These are phyloP conservation scores for Microdochium trichocladiopsis DNA, from an alignment of 2,329 filamentous ascomycete genomes.

Conservation along the genomic window DNA sequence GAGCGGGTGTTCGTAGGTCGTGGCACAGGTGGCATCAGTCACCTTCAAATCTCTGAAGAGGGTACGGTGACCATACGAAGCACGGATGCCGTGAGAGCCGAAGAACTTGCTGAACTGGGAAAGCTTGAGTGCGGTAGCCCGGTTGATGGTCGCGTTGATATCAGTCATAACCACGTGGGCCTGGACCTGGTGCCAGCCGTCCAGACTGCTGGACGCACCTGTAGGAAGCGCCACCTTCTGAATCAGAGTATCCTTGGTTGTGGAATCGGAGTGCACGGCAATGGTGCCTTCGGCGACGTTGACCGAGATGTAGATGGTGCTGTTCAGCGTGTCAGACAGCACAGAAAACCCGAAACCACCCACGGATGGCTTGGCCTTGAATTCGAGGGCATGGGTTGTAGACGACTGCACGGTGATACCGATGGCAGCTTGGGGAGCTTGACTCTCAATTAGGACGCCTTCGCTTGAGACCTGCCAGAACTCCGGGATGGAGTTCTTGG, in stretches of 20 bases:
- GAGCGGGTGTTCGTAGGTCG: slow-evolving; percentile 15
- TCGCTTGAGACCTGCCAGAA: too few species aligned
- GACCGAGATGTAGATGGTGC: slow-evolving; percentile 19
- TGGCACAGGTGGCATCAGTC: slow-evolving; percentile 2
- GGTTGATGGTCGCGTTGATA: slow-evolving; percentile 11
- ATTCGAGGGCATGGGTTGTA: slow-evolving; percentile 11
- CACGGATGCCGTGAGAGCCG: slow-evolving; percentile 22
- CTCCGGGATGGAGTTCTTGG: slow-evolving; percentile 14
- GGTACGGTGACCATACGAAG: slow-evolving; percentile 19
- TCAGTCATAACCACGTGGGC: slow-evolving; percentile 9
- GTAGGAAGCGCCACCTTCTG: neutral
- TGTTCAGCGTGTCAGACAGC: slow-evolving; percentile 19
- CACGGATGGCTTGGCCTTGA: slow-evolving; percentile 17
- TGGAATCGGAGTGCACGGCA: slow-evolving; percentile 8
- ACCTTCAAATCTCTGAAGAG: slow-evolving; percentile 14
- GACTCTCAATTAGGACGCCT: too few species aligned
- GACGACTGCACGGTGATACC: slow-evolving; percentile 8
- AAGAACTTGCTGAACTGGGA: slow-evolving; percentile 16
- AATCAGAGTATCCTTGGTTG: slow-evolving; percentile 1
- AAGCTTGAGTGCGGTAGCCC: slow-evolving; percentile 11
- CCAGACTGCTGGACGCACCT: slow-evolving; percentile 1
- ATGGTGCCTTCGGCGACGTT: slow-evolving; percentile 8
- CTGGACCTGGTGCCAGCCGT: slow-evolving; percentile 6
- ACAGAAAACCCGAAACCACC: slow-evolving; percentile 21
- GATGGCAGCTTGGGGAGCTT: slow-evolving; percentile 14